Conservation (phyloP, 768 basidiomycete genomes). For the Botryobasidium botryosum region DNA sequence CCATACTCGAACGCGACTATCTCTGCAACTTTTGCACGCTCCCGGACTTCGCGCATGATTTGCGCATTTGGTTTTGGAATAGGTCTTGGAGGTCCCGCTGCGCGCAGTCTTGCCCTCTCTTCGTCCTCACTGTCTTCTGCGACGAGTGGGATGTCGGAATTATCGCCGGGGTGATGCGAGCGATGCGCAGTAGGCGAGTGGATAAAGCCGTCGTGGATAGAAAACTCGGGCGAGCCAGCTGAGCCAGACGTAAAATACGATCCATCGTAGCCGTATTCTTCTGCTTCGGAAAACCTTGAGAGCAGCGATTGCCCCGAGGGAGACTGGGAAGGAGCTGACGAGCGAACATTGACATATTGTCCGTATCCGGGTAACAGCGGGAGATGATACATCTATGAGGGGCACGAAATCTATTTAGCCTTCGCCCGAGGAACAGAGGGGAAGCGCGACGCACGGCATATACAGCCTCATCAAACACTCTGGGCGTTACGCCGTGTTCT, state of each 20-base stretch:
- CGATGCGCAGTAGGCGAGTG: slow-evolving; percentile 19
- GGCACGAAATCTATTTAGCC: background rate
- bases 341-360: slow-evolving; percentile 69
- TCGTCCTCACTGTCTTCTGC: slow-evolving; percentile 42
- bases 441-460: slow-evolving; percentile 52
- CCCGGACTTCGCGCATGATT: too few relatives aligned
- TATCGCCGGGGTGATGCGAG: too few relatives aligned
- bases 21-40: slow-evolving; percentile 18
- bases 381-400: slow-evolving; percentile 81
- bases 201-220: slow-evolving; percentile 45
- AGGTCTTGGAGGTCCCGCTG: too few relatives aligned
- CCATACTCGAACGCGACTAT: slow-evolving; percentile 42
- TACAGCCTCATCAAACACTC: slow-evolving; percentile 84
- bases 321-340: slow-evolving; percentile 43
- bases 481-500: slow-evolving; percentile 77
- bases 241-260: slow-evolving; percentile 43
- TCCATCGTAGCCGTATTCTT: slow-evolving; percentile 80
- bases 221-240: slow-evolving; percentile 15
- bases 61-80: too few relatives aligned
- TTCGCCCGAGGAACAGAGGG: background rate
- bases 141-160: slow-evolving; percentile 29
- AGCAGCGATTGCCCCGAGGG: slow-evolving; percentile 41
- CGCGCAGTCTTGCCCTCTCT: too few relatives aligned
- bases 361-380: slow-evolving; percentile 87
- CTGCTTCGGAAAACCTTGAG: slow-evolving; percentile 63